These are phyloP conservation scores for Gynandropsis gynandra DNA, from an alignment of 345 rosid genomes.

Conservation along the genomic window DNA sequence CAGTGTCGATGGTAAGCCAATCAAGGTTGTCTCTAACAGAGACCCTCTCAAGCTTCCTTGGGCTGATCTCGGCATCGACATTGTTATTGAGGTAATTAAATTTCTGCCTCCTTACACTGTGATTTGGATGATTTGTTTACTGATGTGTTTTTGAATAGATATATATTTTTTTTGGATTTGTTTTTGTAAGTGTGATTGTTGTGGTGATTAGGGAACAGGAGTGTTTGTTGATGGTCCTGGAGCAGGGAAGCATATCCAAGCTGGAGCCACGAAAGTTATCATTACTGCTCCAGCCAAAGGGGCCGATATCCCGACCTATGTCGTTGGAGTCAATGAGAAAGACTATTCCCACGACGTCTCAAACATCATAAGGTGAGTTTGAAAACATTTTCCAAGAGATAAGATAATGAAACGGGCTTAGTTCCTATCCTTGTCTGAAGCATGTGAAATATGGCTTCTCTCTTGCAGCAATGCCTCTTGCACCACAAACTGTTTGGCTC, in stretches of 20 bases:
- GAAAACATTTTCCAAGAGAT: neutral
- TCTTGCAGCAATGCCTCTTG: constrained; percentile 93
- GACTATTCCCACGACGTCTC: constrained; percentile 71
- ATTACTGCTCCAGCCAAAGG: constrained; percentile 99
- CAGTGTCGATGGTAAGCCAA: constrained; percentile 76
- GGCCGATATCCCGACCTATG: constrained; percentile 94
- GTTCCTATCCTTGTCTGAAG: no score
- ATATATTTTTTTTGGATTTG: no score
- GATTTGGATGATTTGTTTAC: neutral
- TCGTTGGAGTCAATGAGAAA: constrained; percentile 82
- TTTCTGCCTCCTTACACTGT: no score
- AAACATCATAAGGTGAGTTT: constrained; percentile 69
- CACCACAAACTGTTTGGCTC: constrained; percentile 96
- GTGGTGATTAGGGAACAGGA: constrained; percentile 69
- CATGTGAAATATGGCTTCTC: neutral
- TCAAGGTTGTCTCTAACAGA: constrained; percentile 85
- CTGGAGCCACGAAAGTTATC: constrained; percentile 94
- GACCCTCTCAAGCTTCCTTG: constrained; percentile 98
- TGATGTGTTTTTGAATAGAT: no score
- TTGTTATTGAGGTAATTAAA: constrained; percentile 79
- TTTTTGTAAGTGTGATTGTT: neutral
- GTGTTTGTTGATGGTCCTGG: constrained; percentile 99
- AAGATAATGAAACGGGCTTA: no score
- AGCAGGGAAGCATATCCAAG: constrained; percentile 97
- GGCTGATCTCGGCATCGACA: constrained; percentile 96